Evolutionary conservation across 495 filamentous ascomycete species (phyloP).

Genomic region (Annulohypoxylon maeteangense): DNA sequence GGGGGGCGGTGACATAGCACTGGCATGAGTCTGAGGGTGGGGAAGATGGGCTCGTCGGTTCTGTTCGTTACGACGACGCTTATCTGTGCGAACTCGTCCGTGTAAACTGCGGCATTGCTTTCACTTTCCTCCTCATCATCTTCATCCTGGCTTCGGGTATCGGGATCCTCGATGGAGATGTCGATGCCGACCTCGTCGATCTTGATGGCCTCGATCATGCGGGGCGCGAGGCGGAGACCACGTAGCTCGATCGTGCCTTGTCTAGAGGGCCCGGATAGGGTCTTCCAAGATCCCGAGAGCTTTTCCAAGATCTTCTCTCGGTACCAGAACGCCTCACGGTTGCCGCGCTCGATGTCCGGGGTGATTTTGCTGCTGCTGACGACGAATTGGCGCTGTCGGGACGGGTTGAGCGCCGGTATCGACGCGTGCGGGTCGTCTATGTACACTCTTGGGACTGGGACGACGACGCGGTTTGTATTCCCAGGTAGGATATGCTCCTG

Average conservation of each 20-base stretch:
- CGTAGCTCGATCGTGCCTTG: constrained; percentile 80
- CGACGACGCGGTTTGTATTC: constrained; percentile 77
- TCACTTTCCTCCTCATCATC: constrained; percentile 23
- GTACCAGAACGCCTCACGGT: constrained; percentile 92
- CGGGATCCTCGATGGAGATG: constrained; percentile 61
- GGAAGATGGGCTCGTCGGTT: constrained; percentile 71
- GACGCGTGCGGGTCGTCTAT: constrained; percentile 78
- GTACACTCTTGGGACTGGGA: constrained; percentile 80
- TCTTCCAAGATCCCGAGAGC: constrained; percentile 76
- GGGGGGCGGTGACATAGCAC: constrained; percentile 77
- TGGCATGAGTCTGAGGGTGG: constrained; percentile 80
- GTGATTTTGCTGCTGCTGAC: constrained; percentile 81
- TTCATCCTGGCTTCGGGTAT: background rate
- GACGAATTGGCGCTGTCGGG: constrained; percentile 85
- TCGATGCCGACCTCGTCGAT: constrained; percentile 82
- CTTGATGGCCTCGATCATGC: constrained; percentile 86
- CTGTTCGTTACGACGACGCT: constrained; percentile 76
- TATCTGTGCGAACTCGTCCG: constrained; percentile 78
- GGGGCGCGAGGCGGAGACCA: constrained; percentile 72
- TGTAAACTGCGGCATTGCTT: constrained; percentile 62
- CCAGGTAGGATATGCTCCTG: constrained; percentile 76
- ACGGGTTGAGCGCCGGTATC: constrained; percentile 82
- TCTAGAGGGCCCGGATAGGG: constrained; percentile 64
- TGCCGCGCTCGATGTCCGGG: constrained; percentile 79
- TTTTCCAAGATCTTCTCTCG: constrained; percentile 82